Conservation (phyloP, 1,139 yeast genomes). For the Sugiyamaella xylanicola region DNA sequence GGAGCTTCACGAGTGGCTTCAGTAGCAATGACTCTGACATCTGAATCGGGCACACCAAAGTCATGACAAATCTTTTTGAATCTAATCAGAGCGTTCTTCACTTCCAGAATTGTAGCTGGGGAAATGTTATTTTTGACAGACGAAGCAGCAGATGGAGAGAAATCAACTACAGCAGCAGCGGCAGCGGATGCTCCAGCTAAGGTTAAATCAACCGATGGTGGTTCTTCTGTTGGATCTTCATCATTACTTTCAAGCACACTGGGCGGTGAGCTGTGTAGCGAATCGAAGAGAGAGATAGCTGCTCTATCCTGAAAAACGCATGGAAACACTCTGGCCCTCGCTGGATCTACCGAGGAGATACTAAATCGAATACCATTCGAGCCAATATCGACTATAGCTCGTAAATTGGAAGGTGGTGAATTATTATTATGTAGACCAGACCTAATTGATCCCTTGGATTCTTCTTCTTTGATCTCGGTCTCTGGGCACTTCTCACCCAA, state of each 20-base stretch:
- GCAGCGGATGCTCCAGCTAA: slow-evolving; percentile 4
- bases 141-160: not conserved
- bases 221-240: not conserved
- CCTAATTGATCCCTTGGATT: not conserved
- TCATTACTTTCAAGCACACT: slow-evolving; percentile 15
- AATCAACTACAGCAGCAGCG: slow-evolving; percentile 1
- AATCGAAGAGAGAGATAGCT: slow-evolving; percentile 65
- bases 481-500: not conserved
- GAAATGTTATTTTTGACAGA: slow-evolving; percentile 54
- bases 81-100: slow-evolving; percentile 59
- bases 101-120: slow-evolving; percentile 54
- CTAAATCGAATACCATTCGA: slow-evolving; percentile 69
- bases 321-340: slow-evolving; percentile 69
- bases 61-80: slow-evolving; percentile 66
- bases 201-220: not conserved
- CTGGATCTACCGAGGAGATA: slow-evolving; percentile 62
- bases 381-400: slow-evolving; percentile 62
- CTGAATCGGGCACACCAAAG: slow-evolving; percentile 60
- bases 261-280: slow-evolving; percentile 32
- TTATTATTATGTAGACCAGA: not conserved
- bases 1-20: slow-evolving; percentile 68
- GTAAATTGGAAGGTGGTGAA: slow-evolving; percentile 16
- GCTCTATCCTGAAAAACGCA: slow-evolving; percentile 69
- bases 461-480: not conserved
- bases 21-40: slow-evolving; percentile 65